Base-by-base conservation (phyloP, 768 basidiomycete genomes). In the Auricularia heimuer region DNA sequence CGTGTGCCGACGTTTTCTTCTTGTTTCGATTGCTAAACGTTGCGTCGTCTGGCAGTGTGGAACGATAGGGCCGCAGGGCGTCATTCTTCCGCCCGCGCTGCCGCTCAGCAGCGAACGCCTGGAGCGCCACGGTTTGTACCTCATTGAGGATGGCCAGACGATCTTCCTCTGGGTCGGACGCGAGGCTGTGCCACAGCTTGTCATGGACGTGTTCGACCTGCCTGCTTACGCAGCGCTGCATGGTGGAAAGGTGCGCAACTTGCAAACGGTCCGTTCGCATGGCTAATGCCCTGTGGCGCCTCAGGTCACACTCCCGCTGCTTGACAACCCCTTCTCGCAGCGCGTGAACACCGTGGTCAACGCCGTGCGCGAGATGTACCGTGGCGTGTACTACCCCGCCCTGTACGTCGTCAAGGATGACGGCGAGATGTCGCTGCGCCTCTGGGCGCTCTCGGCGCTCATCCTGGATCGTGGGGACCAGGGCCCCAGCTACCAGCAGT, bases 141-240 rank as follows among this genome's bases (percentile, higher is more conserved):
- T 99, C 67, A 97, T 99, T 69, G 97, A 98, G 75, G 96, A 98
- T 74, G 92, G 91, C 1, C 97, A 98, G 75, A 95, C 91, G 24
- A 92, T 99, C 72, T 98, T 99, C 86, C 81, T 98, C 61, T 98
- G 93, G 89, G 85, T 99, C 62, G 97, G 97, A n/a, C 86, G 94
- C 37, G 96, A 98, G 73, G 94, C 97, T 8, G 94, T 98, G 21
- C 92, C 95, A 11, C 90, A 95, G 72, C 84, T 98, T 61, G 79
- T 98, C 66, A 81, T 88, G 81, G 97, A 99, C 71, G 95, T 98
- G 16, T 98, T 99, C 77, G 87, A 92, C 71, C 81, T 98, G 39
- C 88, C 90, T 0, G 87, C 77, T 68, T 98, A 98, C 72, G 91
- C 92, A 47, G 88, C 88, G 16, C 78, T 99, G 62, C 89, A 90